A percentile compares a stretch with the other conserved stretches of the same genome.
phyloP scores from a whole-genome alignment of 2,329 filamentous ascomycete genomes.

The Fusarium mexicanum region DNA sequence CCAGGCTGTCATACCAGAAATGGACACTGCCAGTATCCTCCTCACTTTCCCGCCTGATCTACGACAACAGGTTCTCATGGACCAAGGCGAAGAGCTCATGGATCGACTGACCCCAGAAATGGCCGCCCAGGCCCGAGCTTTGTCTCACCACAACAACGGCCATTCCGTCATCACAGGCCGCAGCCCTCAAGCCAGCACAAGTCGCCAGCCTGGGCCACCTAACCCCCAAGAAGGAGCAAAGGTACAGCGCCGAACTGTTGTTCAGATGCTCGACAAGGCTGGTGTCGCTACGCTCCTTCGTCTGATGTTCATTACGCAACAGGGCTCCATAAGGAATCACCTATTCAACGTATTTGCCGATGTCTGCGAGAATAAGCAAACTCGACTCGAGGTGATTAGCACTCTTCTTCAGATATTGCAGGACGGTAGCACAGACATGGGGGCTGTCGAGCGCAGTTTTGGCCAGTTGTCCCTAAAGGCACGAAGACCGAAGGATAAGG shows the following conservation, averaged over 20 bases:
- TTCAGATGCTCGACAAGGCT: constrained; percentile 96
- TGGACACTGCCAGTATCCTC: constrained; percentile 93
- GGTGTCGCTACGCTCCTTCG: constrained; percentile 95
- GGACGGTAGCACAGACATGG: constrained; percentile 92
- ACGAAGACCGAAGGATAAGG: constrained; percentile 77
- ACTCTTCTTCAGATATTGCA: constrained; percentile 93
- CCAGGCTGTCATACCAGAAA: constrained; percentile 71
- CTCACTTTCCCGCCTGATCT: constrained; percentile 87
- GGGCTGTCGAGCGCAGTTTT: constrained; percentile 94
- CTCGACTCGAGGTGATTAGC: constrained; percentile 91
- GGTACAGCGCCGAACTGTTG: constrained; percentile 79
- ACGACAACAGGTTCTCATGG: constrained; percentile 86
- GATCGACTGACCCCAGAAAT: constrained; percentile 86
- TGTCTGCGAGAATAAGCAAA: constrained; percentile 96
- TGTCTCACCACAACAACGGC: constrained; percentile 57
- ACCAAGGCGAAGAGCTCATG: constrained; percentile 89
- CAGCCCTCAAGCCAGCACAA: constrained; percentile 40
- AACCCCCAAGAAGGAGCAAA: constrained; percentile 67
- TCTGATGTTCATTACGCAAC: constrained; percentile 97
- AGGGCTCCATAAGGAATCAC: constrained; percentile 83
- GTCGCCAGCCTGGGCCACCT: constrained; percentile 33
- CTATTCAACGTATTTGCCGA: constrained; percentile 90
- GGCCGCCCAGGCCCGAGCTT: constrained; percentile 83
- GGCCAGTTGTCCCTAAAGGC: constrained; percentile 91
- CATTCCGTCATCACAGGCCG: constrained; percentile 46